These are phyloP conservation scores for Aquanectria penicillioides DNA, from an alignment of 2,329 filamentous ascomycete species.

Conservation along the genomic window DNA sequence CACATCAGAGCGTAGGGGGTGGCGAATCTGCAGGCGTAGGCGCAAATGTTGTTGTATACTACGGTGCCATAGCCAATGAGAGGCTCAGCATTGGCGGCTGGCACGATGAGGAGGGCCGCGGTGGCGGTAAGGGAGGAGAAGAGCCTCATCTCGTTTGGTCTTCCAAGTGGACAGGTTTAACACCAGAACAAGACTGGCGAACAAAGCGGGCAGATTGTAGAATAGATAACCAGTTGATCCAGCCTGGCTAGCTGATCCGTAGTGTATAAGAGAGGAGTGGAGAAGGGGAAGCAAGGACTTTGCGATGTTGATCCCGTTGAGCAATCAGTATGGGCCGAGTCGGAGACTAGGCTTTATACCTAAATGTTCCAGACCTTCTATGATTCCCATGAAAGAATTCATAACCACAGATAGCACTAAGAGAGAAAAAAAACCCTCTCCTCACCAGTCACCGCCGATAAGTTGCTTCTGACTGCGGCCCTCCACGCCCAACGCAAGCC, in stretches of 20 bases:
- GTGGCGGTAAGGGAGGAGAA: background rate
- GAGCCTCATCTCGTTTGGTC: constrained; percentile 14
- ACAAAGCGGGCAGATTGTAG: no score
- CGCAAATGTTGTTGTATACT: constrained; percentile 19
- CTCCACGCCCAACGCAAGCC: background rate
- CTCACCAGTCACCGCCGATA: background rate
- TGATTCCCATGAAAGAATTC: background rate
- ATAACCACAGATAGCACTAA: background rate
- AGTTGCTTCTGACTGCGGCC: constrained; percentile 9
- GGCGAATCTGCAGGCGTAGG: constrained; percentile 27
- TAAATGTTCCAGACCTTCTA: background rate
- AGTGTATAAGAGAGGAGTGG: background rate
- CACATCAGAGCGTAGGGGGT: constrained; percentile 30
- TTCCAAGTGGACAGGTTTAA: no score
- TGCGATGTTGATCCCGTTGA: background rate
- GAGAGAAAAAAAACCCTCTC: background rate
- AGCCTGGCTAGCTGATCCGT: background rate
- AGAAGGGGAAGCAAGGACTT: background rate
- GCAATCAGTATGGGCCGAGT: constrained; percentile 1
- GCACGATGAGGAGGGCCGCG: background rate
- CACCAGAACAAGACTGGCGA: background rate
- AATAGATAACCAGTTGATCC: no score
- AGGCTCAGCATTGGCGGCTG: constrained; percentile 5
- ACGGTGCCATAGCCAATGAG: constrained; percentile 33
- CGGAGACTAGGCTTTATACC: constrained; percentile 6